Evolutionary conservation across 495 filamentous ascomycete species (phyloP).

Genomic region (Aspergillus indologenus): DNA sequence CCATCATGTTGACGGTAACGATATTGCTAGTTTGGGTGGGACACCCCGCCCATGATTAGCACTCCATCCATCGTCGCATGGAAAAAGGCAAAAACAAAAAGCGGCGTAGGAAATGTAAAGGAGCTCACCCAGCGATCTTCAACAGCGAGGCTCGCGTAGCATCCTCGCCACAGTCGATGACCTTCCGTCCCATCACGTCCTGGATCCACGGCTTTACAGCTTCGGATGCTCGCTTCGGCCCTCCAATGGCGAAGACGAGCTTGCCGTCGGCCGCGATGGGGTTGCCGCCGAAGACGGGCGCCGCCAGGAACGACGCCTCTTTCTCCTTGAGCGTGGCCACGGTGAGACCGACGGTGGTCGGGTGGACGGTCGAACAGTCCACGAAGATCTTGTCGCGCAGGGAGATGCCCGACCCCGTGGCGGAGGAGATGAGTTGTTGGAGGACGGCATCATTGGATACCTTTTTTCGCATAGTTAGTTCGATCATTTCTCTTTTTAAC

Average conservation of each 20-base stretch:
- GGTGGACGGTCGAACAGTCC: conserved; percentile 49
- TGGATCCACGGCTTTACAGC: conserved; percentile 43
- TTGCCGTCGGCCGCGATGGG: conserved; percentile 44
- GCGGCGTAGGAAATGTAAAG: neutral
- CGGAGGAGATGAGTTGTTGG: conserved; percentile 33
- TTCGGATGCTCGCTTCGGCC: conserved; percentile 33
- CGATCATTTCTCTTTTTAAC: too few relatives aligned
- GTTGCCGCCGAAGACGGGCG: conserved; percentile 46
- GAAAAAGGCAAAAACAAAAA: neutral
- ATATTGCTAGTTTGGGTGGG: conserved; percentile 32
- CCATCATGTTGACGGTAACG: conserved; percentile 48
- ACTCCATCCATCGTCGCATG: neutral
- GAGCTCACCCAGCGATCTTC: conserved; percentile 44
- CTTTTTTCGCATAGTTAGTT: conserved; percentile 18
- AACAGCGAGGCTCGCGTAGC: conserved; percentile 43
- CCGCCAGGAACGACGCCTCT: conserved; percentile 38
- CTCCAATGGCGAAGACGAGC: conserved; percentile 47
- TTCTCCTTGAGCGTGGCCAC: conserved; percentile 33
- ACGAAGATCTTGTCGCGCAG: conserved; percentile 48
- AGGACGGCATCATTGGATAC: conserved; percentile 44
- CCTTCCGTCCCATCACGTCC: conserved; percentile 44
- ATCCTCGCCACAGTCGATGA: conserved; percentile 49
- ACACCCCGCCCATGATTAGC: neutral
- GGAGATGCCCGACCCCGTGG: conserved; percentile 30
- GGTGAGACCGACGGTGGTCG: conserved; percentile 39